A percentile compares a stretch with the other conserved stretches of the same genome.
These are phyloP conservation scores for Melastoma candidum DNA, from an alignment of 441 rosid genomes.

Conservation along the genomic window DNA sequence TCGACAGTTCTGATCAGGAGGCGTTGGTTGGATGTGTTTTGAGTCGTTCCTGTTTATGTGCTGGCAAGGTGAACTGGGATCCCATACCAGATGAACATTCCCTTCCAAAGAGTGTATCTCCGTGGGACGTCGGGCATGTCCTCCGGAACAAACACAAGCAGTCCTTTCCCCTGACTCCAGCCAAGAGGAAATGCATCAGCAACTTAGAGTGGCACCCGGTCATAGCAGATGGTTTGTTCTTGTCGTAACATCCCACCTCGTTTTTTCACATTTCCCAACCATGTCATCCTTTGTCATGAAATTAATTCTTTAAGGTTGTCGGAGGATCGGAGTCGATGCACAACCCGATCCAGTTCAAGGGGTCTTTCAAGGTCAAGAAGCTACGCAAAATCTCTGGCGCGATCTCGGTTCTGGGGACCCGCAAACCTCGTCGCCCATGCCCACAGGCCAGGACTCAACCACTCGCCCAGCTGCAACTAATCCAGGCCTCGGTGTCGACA, in stretches of 20 bases:
- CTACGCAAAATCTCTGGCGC: slow-evolving; percentile 6
- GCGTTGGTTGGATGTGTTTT: not conserved
- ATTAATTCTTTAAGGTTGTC: slow-evolving; percentile 10
- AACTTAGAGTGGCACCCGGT: slow-evolving; percentile 14
- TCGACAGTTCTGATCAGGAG: too few species aligned
- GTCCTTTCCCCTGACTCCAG: slow-evolving; percentile 2
- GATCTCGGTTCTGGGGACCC: slow-evolving; percentile 11
- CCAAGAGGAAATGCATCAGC: slow-evolving; percentile 24
- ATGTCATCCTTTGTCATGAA: too few species aligned
- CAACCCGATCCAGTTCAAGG: slow-evolving; percentile 14
- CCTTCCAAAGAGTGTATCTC: slow-evolving; percentile 34
- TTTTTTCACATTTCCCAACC: too few species aligned
- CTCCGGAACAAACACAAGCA: slow-evolving; percentile 19
- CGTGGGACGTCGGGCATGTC: slow-evolving; percentile 37
- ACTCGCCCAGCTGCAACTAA: too few species aligned
- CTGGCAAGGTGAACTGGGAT: slow-evolving; percentile 46
- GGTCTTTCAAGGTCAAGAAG: slow-evolving; percentile 64
- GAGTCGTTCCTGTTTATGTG: slow-evolving; percentile 1
- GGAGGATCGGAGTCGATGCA: slow-evolving; percentile 12
- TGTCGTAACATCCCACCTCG: not conserved
- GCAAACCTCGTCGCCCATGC: slow-evolving; percentile 11
- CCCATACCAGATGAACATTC: slow-evolving; percentile 5
- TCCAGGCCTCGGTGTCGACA: slow-evolving; percentile 6
- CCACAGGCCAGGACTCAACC: not conserved
- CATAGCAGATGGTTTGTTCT: slow-evolving; percentile 25